Conservation (phyloP, 805 yeast species). For the Candida morakotiae region DNA sequence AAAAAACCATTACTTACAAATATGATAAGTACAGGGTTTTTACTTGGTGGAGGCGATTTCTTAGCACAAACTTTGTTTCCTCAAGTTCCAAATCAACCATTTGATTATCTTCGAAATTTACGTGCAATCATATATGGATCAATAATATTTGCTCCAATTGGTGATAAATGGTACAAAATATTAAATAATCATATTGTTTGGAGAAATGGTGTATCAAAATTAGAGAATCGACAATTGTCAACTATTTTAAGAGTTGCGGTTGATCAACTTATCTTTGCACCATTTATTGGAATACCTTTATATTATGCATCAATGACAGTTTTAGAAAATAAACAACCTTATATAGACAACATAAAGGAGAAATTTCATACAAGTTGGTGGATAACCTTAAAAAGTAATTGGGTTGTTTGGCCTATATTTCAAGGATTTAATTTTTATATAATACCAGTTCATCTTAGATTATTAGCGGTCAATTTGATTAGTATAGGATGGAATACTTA, state of each 20-base stretch:
- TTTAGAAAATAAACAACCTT: slow-evolving; percentile 49
- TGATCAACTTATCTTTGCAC: slow-evolving; percentile 79
- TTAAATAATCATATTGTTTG: slow-evolving; percentile 37
- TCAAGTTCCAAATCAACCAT: slow-evolving; percentile 18
- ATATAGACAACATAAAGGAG: slow-evolving; percentile 31
- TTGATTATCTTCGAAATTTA: slow-evolving; percentile 52
- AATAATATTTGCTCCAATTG: slow-evolving; percentile 70
- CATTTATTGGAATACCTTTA: slow-evolving; percentile 63
- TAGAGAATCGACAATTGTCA: slow-evolving; percentile 9
- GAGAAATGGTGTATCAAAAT: slow-evolving; percentile 18
- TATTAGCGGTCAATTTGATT: slow-evolving; percentile 64
- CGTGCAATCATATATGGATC: slow-evolving; percentile 73
- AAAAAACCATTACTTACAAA: slow-evolving; percentile 44
- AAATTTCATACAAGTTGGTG: slow-evolving; percentile 52
- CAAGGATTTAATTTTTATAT: slow-evolving; percentile 74
- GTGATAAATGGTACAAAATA: slow-evolving; percentile 63
- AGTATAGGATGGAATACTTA: slow-evolving; percentile 84
- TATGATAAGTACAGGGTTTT: slow-evolving; percentile 44
- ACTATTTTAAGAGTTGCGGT: slow-evolving; percentile 47
- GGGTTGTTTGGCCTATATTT: slow-evolving; percentile 89
- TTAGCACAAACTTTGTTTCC: slow-evolving; percentile 62
- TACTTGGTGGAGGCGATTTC: slow-evolving; percentile 73
- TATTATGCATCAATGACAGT: slow-evolving; percentile 66
- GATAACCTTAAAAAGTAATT: slow-evolving; percentile 69
- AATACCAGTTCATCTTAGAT: slow-evolving; percentile 67